These are phyloP conservation scores for Sphenostylis stenocarpa DNA, from an alignment of 306 rosid species.

Conservation along the genomic window DNA sequence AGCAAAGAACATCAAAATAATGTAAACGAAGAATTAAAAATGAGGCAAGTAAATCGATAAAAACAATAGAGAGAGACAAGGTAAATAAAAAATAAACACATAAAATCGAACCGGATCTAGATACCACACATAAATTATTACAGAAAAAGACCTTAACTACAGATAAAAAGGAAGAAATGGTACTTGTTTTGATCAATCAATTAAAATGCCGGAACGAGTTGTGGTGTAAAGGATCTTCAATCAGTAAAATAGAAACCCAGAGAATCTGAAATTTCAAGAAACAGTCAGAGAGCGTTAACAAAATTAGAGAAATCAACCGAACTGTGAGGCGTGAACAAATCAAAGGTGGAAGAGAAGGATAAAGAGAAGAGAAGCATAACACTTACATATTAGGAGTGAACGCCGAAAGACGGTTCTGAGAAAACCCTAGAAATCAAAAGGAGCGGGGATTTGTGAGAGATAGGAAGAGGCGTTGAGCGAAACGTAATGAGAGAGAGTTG, in stretches of 20 bases:
- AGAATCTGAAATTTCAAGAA: neutral
- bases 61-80: neutral
- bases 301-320: neutral
- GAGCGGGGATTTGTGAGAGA: neutral
- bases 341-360: neutral
- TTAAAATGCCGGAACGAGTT: neutral
- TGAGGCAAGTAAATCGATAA: neutral
- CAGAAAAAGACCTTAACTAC: no score
- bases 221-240: constrained; percentile 3
- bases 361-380: no score
- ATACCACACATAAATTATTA: neutral
- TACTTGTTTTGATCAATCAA: constrained; percentile 27
- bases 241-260: neutral
- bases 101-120: neutral
- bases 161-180: neutral
- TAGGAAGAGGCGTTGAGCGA: no score
- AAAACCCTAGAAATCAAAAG: neutral
- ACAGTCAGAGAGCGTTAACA: neutral
- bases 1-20: neutral
- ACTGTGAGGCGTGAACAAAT: neutral
- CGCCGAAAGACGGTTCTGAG: neutral
- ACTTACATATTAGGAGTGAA: constrained; percentile 14
- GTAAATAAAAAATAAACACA: neutral
- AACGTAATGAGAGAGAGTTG: neutral
- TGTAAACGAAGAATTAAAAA: neutral